Evolutionary conservation across 1,284 basidiomycete genomes (phyloP).

Genomic region (Entoloma clypeatum): DNA sequence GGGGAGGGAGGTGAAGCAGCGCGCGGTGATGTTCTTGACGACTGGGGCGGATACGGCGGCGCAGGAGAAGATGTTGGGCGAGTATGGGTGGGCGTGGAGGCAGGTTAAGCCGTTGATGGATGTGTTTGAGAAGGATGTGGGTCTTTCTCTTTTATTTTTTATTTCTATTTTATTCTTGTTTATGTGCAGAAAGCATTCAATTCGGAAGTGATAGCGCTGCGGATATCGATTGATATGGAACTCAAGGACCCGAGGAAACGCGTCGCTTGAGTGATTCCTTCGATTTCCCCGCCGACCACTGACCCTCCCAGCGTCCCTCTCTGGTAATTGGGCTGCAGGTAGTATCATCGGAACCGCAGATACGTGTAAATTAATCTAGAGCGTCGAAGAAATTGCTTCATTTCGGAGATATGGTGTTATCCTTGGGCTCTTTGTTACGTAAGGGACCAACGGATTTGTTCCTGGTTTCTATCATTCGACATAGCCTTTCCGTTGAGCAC

Average conservation of each 20-base stretch:
- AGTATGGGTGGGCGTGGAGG: constrained; percentile 52
- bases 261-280: too few relatives aligned
- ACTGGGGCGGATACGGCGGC: constrained; percentile 27
- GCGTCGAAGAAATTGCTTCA: too few relatives aligned
- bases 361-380: too few relatives aligned
- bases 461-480: too few relatives aligned
- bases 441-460: too few relatives aligned
- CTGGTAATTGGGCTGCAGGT: too few relatives aligned
- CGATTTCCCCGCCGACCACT: too few relatives aligned
- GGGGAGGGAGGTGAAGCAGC: constrained; percentile 45
- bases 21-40: constrained; percentile 49
- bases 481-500: too few relatives aligned
- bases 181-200: constrained; percentile 15
- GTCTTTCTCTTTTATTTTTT: constrained; percentile 14
- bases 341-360: too few relatives aligned
- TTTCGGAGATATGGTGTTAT: too few relatives aligned
- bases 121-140: constrained; percentile 39
- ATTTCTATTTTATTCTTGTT: neutral
- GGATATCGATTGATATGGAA: constrained; percentile 10
- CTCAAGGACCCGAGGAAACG: constrained; percentile 8
- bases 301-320: too few relatives aligned
- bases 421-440: too few relatives aligned
- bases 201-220: constrained; percentile 12
- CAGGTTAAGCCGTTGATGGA: constrained; percentile 40
- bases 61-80: constrained; percentile 46